Base-by-base conservation (phyloP, 805 yeast species). In the Cyberlindnera sargentensis region DNA sequence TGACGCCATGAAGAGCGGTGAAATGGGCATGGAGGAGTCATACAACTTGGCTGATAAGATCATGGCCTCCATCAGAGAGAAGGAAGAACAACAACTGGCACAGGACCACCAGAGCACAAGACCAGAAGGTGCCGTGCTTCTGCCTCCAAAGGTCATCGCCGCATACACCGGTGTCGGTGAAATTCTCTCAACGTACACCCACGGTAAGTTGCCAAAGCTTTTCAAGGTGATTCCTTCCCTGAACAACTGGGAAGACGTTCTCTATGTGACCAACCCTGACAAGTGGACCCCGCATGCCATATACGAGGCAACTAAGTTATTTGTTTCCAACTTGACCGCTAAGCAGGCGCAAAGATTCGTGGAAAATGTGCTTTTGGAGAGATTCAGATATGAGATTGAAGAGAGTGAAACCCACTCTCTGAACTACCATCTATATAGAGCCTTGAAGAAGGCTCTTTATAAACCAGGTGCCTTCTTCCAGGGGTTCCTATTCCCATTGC, bases 401-500 rank as follows among this genome's bases (percentile, higher is more conserved):
- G 82, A 80, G 27, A 76, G 76, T 45, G 90, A 82, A 52, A 82
- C 78, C 47, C 91, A 84, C 56, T 78, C 77, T 32, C 73, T 93
- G 50, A 91, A 95, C 66, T 91, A 93, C 61, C 99, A 93, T 61
- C 71, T 93, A 35, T 93, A 93, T 64, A 78, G 96, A 57, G 81
- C 99, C 0, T 67, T 93, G 54, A 91, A 90, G 65, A 93, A 93
- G 67, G 78, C 97, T 0, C 73, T 95, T 43, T 93, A 93, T 71
- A 93, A 93, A 64, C 99, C 99, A 29, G 89, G 93, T 43, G 99
- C 99, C 8, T 93, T 91, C 59, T 93, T 91, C 75, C 91, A 89
- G 65, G 99, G 99, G 1, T 89, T 93, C 58, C 69, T 93, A 47
- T 86, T 93, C 61, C 98, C 97, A 25, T 70, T 93, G 46, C 85